A percentile compares a stretch with the other conserved stretches of the same genome.
Evolutionary conservation across 345 rosid genomes (phyloP).

Genomic region (Arabidopsis suecica): DNA sequence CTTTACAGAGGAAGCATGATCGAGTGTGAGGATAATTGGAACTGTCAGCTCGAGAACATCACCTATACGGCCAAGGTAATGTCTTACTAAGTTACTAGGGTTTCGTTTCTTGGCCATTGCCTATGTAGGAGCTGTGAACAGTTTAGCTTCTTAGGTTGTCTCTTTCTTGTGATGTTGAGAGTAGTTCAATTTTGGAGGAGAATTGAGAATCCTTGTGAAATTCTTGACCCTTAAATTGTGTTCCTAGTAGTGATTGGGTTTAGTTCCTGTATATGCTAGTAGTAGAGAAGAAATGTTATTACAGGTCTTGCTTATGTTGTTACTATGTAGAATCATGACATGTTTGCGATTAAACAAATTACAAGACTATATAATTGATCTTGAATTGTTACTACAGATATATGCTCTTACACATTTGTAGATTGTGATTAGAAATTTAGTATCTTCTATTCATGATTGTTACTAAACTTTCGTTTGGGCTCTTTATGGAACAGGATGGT

Average conservation of each 20-base stretch:
- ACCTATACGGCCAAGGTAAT: constrained; percentile 72
- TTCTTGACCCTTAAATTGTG: neutral
- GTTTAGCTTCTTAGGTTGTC: neutral
- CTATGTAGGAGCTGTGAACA: neutral
- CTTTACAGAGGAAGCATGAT: constrained; percentile 76
- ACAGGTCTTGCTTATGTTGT: neutral
- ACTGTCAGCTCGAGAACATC: constrained; percentile 78
- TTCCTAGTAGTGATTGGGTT: neutral
- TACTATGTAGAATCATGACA: neutral
- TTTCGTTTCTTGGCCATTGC: neutral
- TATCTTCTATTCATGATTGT: neutral
- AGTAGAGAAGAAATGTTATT: neutral
- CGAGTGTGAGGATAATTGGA: constrained; percentile 89
- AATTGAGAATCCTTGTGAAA: neutral
- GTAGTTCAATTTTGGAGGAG: neutral
- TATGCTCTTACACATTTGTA: neutral
- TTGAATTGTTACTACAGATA: neutral
- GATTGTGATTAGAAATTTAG: neutral
- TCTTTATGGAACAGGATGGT: constrained; percentile 64
- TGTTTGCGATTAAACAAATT: neutral
- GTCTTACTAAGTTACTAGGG: neutral
- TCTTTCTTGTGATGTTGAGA: neutral
- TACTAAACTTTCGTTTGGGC: neutral
- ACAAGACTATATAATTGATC: neutral
- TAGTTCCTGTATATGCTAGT: neutral